Percentiles rank a stretch among this genome's conserved stretches.
Conservation (phyloP, 192 early-diverging fungal genomes). For the Coemansia sp. region DNA sequence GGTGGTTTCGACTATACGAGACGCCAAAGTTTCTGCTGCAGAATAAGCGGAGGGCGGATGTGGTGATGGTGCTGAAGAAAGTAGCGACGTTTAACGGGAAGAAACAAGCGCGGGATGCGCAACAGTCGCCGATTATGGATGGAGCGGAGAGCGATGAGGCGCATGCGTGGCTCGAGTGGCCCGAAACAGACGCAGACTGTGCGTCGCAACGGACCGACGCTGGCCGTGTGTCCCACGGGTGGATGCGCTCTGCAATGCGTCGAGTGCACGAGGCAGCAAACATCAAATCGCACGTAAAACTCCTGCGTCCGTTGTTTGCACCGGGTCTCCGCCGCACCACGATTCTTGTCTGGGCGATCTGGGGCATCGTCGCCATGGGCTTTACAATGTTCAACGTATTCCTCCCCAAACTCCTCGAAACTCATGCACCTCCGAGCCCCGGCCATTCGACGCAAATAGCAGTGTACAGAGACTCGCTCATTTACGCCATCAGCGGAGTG, state of each 20-base stretch:
- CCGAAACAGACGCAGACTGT: slow-evolving; percentile 9
- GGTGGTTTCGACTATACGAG: slow-evolving; percentile 71
- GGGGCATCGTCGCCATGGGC: slow-evolving; percentile 72
- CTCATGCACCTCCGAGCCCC: slow-evolving; percentile 12
- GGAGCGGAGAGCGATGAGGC: slow-evolving; percentile 1
- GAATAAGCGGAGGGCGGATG: slow-evolving; percentile 62
- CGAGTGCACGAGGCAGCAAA: slow-evolving; percentile 14
- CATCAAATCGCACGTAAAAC: slow-evolving; percentile 14
- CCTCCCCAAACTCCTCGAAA: slow-evolving; percentile 74
- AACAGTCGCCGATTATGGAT: slow-evolving; percentile 5
- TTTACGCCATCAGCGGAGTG: slow-evolving; percentile 74
- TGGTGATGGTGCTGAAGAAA: slow-evolving; percentile 64
- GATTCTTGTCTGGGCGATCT: slow-evolving; percentile 72
- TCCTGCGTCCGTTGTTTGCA: slow-evolving; percentile 58
- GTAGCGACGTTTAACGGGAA: slow-evolving; percentile 66
- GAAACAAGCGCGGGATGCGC: neutral
- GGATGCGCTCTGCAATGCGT: neutral
- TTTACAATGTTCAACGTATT: slow-evolving; percentile 92
- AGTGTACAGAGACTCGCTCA: slow-evolving; percentile 72
- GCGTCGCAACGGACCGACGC: neutral
- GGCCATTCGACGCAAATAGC: slow-evolving; percentile 41
- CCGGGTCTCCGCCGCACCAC: slow-evolving; percentile 62
- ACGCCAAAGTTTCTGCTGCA: slow-evolving; percentile 77
- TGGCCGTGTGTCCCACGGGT: neutral
- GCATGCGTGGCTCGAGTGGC: slow-evolving; percentile 53